phyloP scores from a whole-genome alignment of 2,329 filamentous ascomycete genomes.

The Aspergillus sp. region DNA sequence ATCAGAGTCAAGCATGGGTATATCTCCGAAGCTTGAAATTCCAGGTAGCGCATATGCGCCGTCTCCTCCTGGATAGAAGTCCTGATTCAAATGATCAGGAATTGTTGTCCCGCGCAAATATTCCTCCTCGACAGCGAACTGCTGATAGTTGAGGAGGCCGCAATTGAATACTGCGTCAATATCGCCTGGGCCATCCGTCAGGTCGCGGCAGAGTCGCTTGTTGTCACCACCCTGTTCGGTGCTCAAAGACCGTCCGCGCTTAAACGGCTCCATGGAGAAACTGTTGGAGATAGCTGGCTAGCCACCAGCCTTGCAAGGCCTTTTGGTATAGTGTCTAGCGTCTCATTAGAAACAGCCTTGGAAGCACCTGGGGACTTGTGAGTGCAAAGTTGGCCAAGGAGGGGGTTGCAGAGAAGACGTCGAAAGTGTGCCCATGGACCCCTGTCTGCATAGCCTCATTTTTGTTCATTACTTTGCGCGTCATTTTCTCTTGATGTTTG shows the following conservation, averaged over 20 bases:
- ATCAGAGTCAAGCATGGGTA: neutral
- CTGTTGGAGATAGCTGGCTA: too few relatives aligned
- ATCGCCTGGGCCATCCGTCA: neutral
- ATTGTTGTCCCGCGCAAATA: neutral
- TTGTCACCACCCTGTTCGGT: neutral
- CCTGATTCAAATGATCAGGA: neutral
- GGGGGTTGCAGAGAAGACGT: neutral
- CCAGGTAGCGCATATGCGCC: neutral
- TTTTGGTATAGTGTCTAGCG: too few relatives aligned
- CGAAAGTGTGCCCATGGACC: neutral
- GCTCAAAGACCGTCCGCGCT: neutral
- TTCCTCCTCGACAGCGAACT: neutral
- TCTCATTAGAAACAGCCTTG: neutral
- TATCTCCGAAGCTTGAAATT: neutral
- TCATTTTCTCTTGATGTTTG: neutral
- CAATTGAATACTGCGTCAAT: neutral
- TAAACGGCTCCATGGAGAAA: neutral
- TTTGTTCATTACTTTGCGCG: neutral
- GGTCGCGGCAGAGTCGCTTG: neutral
- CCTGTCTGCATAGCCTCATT: neutral
- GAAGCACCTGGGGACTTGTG: neutral
- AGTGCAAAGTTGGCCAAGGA: neutral
- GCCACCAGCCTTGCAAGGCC: too few relatives aligned
- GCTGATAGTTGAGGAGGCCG: neutral
- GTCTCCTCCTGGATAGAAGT: neutral